phyloP scores from a whole-genome alignment of 495 filamentous ascomycete species.

The Xylaria castorea region DNA sequence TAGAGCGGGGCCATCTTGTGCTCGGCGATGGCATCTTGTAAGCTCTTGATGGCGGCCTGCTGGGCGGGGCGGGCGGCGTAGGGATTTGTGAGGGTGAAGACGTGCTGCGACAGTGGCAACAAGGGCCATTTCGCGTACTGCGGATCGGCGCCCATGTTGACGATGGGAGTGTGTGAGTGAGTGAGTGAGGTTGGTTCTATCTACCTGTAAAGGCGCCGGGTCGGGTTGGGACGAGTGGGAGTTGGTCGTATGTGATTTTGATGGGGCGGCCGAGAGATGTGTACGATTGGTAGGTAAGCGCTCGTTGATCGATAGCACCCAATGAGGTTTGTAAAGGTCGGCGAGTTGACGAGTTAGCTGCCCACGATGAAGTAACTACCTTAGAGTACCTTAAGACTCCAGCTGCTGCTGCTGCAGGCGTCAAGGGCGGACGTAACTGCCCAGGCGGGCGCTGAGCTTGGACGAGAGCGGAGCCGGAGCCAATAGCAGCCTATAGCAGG shows the following conservation, averaged over 20 bases:
- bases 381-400: background rate
- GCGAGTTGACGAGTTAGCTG: background rate
- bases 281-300: background rate
- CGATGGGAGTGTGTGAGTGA: background rate
- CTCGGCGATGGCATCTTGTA: constrained; percentile 92
- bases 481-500: constrained; percentile 30
- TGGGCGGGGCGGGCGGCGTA: constrained; percentile 70
- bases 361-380: constrained; percentile 11
- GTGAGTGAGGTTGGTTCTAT: no score
- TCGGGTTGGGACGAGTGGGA: background rate
- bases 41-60: constrained; percentile 76
- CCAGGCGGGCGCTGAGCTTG: constrained; percentile 13
- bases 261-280: background rate
- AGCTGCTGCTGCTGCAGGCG: constrained; percentile 33
- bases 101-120: constrained; percentile 90
- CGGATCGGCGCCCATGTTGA: constrained; percentile 89
- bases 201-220: background rate
- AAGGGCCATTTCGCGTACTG: constrained; percentile 95
- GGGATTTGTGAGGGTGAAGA: constrained; percentile 95
- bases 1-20: constrained; percentile 98
- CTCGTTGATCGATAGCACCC: background rate
- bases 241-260: background rate
- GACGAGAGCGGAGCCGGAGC: constrained; percentile 11
- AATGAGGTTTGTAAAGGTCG: background rate
- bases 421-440: constrained; percentile 39